Percentiles rank a stretch among this genome's conserved stretches.
Evolutionary conservation across 2,329 filamentous ascomycete species (phyloP).

Genomic region (Cladosporium cucumerinum): DNA sequence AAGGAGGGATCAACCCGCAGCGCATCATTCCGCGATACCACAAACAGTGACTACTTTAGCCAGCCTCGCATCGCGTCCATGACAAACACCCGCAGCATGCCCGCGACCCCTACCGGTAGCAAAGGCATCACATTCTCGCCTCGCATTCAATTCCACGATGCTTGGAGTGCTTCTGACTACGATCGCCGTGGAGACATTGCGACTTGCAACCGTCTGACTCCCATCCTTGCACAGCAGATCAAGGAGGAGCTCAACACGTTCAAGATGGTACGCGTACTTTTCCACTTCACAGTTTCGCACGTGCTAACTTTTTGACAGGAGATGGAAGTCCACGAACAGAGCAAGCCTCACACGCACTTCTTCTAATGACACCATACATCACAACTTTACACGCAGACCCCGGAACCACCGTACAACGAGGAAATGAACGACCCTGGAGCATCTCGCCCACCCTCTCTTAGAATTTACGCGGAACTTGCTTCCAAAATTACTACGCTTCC

Average conservation of each 20-base stretch:
- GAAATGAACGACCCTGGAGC: constrained; percentile 12
- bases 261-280: constrained; percentile 75
- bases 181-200: constrained; percentile 94
- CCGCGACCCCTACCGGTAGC: constrained; percentile 69
- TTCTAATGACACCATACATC: constrained; percentile 63
- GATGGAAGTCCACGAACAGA: constrained; percentile 99
- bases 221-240: constrained; percentile 96
- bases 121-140: constrained; percentile 76
- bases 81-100: constrained; percentile 74
- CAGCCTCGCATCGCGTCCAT: constrained; percentile 58
- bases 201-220: constrained; percentile 95
- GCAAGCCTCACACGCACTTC: constrained; percentile 99
- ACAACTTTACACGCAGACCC: constrained; percentile 10
- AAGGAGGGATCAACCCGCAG: constrained; percentile 61
- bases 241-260: constrained; percentile 99
- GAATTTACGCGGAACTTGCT: constrained; percentile 1
- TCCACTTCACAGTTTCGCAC: not conserved
- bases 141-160: constrained; percentile 91
- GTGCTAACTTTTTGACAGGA: constrained; percentile 63
- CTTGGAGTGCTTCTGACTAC: constrained; percentile 93
- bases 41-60: constrained; percentile 87
- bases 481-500: not conserved
- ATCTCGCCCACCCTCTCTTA: not conserved
- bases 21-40: constrained; percentile 52
- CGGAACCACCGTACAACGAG: constrained; percentile 8